Percentiles rank a stretch among this genome's conserved stretches.
Evolutionary conservation across 148 eudicot species (phyloP).

Genomic region (Amaranthus hypochondriacus): DNA sequence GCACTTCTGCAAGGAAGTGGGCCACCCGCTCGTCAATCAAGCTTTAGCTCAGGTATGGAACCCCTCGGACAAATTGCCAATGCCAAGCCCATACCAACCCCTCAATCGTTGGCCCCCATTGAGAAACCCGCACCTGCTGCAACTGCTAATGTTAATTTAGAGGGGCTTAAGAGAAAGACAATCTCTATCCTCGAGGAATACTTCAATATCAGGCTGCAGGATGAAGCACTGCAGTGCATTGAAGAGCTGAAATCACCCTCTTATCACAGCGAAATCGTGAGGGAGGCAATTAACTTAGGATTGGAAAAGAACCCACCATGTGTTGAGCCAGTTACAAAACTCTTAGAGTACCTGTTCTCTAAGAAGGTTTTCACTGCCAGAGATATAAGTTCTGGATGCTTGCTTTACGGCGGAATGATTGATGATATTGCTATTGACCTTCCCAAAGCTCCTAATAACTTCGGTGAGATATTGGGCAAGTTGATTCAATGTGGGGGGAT

Average conservation of each 20-base stretch:
- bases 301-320: conserved; percentile 74
- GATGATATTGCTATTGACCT: conserved; percentile 82
- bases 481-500: conserved; percentile 46
- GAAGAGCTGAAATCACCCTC: conserved; percentile 71
- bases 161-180: conserved; percentile 54
- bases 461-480: conserved; percentile 72
- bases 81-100: conserved; percentile 19
- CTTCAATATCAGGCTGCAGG: conserved; percentile 57
- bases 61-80: conserved; percentile 14
- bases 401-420: conserved; percentile 53
- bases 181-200: conserved; percentile 72
- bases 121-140: conserved; percentile 28
- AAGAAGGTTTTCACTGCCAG: conserved; percentile 49
- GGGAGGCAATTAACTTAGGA: conserved; percentile 68
- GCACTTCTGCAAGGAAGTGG: conserved; percentile 77
- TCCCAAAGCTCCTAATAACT: conserved; percentile 81
- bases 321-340: conserved; percentile 57
- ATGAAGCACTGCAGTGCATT: conserved; percentile 75
- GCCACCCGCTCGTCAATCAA: conserved; percentile 41
- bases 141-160: conserved; percentile 25
- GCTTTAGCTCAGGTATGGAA: conserved; percentile 32
- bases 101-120: conserved; percentile 24
- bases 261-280: conserved; percentile 63
- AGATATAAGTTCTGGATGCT: conserved; percentile 61
- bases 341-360: conserved; percentile 55